These are phyloP conservation scores for Annulohypoxylon moriforme DNA, from an alignment of 495 filamentous ascomycete genomes.

Conservation along the genomic window DNA sequence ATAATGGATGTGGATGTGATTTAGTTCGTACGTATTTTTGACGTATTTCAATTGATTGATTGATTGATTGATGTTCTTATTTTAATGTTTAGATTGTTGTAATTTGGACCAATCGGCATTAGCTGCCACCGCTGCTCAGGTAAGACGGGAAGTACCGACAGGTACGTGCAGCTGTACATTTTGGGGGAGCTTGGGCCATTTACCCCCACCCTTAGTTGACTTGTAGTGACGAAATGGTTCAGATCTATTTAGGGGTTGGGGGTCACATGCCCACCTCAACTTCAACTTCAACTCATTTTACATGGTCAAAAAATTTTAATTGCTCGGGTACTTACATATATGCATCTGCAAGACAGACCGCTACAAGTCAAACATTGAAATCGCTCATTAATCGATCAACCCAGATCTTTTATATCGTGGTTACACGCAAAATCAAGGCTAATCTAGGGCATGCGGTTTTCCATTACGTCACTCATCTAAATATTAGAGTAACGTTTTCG, in stretches of 20 bases:
- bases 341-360: constrained; percentile 12
- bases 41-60: too few species aligned
- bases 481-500: too few species aligned
- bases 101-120: constrained; percentile 13
- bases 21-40: too few species aligned
- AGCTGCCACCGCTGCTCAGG: neutral
- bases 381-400: neutral
- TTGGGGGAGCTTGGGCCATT: constrained; percentile 21
- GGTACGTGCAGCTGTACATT: neutral
- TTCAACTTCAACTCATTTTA: constrained; percentile 1
- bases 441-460: neutral
- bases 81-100: constrained; percentile 3
- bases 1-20: neutral
- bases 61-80: constrained; percentile 16
- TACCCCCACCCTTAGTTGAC: constrained; percentile 9
- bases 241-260: constrained; percentile 1
- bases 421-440: neutral
- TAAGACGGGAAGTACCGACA: constrained; percentile 1
- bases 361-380: neutral
- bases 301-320: neutral
- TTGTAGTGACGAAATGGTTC: constrained; percentile 2
- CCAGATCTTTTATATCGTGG: neutral
- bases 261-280: constrained; percentile 30
- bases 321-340: neutral
- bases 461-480: neutral